Base-by-base conservation (phyloP, 1,284 basidiomycete species). In the Cerioporus squamosus region DNA sequence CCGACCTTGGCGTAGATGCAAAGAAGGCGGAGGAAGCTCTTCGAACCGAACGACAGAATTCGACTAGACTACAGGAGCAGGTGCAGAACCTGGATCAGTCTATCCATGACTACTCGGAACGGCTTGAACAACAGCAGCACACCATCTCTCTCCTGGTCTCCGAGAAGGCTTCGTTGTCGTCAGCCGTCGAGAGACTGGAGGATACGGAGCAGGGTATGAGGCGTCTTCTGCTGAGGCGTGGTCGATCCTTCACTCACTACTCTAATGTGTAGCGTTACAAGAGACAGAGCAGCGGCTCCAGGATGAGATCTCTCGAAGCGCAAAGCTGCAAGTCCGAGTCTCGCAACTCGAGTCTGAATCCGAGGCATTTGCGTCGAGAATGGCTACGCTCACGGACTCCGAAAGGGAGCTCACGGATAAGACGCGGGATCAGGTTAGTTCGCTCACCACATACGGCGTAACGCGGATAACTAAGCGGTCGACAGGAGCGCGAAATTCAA, bases 401-500 rank as follows among this genome's bases (percentile, higher is more conserved):
- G 85, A 87, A 69, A 85, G 81, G 64, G 81, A 82, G 48, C 66
- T 88, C 20, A 69, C 75, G 12, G 87, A 90, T 48, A 82, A 79
- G 64, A 77, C 74, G 55, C 79, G 86, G 59, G 90, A 91, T 42
- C 82, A 86, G 78, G 90, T 88, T 50, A 54, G 75, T 65, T 20
- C 12, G 44, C 12, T 33, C 49, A 51, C 17, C 4, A n/a, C n/a
- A 18, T 22, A 36, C 4, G 10, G 14, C 20, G 6, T 51, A 17
- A 42, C 40, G 20, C 38, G 26, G 24, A 23, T 51, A 36, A 10
- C 23, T 53, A 18, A 47, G 44, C 36, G 36, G 29, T 12, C 18
- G 47, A 3, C 33, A 76, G 91, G 91, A 93, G 70, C 84, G 88
- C 22, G 85, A 92, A 66, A 74, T 91, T 14, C 87, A 90, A 64